Evolutionary conservation across 331 rosid genomes (phyloP), one percentile per base, ranked within the genome.

Genomic region (Malus hybrid): DNA sequence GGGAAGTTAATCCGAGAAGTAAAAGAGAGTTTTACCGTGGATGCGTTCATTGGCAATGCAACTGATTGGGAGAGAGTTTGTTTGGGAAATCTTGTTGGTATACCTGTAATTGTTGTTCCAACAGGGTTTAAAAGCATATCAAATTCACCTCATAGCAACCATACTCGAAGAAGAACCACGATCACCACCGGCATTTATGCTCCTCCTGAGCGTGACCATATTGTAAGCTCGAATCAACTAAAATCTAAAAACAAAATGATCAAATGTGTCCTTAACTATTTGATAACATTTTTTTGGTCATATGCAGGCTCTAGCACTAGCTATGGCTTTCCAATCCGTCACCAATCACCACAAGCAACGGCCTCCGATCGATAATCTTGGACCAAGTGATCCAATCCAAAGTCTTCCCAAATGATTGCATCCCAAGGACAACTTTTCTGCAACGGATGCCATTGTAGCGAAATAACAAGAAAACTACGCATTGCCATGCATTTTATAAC

Each of bases 41-140:
- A 91, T 74, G 97, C 97, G 19, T 83, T 89, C 76, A 86, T 91
- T 73, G 93, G 97, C 70, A 91, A 86, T 79, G 97, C 89, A 74
- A 91, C 97, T 14, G 97, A 89, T 18, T 91, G 97, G 97, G 97
- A 91, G 82, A 88, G 82, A 82, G 90, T 91, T 71, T 87, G 94
- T 79, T 8, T 90, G 24, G 94, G 96, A 80, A 93, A 90, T 70
- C 94, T 90, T 7, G 94, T 93, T 53, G 91, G 98, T 70, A 71
- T 90, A 39, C 98, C 98, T 7, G 88, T 90, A 22, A 80, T 90
- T 8, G 90, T 93, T 70, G 86, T 93, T 75, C 96, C 97, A 69
- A 93, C 96, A 7, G 93, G 96, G 66, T 82, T 93, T 72, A 82
- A 73, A 2, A 85, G 79, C 68, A 87, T 88, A 65, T 70, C 93